A percentile compares a stretch with the other conserved stretches of the same genome.
phyloP scores from a whole-genome alignment of 1,284 basidiomycete genomes.

The Cystobasidium sp. region DNA sequence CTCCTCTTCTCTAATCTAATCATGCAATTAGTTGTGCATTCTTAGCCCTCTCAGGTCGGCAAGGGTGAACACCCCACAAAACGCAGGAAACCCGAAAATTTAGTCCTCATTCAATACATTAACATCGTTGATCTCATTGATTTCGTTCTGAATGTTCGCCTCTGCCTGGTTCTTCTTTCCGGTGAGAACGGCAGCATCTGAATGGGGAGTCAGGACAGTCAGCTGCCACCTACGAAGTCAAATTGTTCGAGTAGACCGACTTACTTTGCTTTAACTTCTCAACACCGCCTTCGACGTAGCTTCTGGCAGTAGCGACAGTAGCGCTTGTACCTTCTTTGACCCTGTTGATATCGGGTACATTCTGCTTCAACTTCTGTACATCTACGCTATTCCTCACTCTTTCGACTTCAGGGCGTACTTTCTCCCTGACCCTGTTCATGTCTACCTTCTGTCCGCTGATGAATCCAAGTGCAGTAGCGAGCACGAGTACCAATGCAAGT shows the following conservation, averaged over 20 bases:
- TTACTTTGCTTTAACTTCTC: constrained; percentile 1
- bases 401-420: not conserved
- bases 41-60: too few relatives aligned
- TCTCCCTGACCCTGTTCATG: constrained; percentile 6
- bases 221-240: not conserved
- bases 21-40: too few relatives aligned
- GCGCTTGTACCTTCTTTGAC: constrained; percentile 4
- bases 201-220: not conserved
- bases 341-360: constrained; percentile 11
- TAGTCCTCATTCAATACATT: not conserved
- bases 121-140: not conserved
- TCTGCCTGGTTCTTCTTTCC: not conserved
- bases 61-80: too few relatives aligned
- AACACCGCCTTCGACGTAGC: not conserved
- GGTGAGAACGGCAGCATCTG: not conserved
- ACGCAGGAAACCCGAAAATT: not conserved
- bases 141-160: not conserved
- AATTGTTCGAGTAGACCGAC: not conserved
- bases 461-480: constrained; percentile 11
- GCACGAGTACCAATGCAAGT: not conserved
- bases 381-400: constrained; percentile 11
- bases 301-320: too few relatives aligned
- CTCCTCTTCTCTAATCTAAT: too few relatives aligned
- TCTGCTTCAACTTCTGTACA: constrained; percentile 5
- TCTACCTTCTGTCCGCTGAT: constrained; percentile 6